Evolutionary conservation across 2,329 filamentous ascomycete genomes (phyloP), one percentile per base, ranked within the genome.

Genomic region (Pseudogymnoascus sp.): DNA sequence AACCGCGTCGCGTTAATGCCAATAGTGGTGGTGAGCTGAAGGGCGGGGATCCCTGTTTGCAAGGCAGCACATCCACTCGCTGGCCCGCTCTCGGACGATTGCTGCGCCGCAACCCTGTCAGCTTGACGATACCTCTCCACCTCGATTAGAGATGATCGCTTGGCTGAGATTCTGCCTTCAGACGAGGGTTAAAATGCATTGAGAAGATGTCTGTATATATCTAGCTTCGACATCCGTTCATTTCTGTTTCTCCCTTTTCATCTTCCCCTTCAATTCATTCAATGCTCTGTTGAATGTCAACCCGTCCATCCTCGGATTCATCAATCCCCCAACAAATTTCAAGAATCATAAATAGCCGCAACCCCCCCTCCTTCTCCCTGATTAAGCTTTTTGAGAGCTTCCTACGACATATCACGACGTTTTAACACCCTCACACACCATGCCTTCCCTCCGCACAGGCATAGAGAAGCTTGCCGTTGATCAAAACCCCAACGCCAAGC

Each of bases 1-100:
- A 12, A 2, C 21, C 44, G 44, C 29, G 44, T 55, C 44, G 44
- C 44, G 44, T 17, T 31, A 8, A 33, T 33, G 31, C 44, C 44
- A 55, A 33, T 55, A 29, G 27, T 15, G 25, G 27, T 17, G 4
- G 13, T 12, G 44, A 17, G n/a, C 44, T 17, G 29, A 33, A 55
- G 33, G 44, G 29, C 27, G 27, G 44, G 44, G 44, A 29, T 12
- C 33, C 44, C 44, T 29, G 31, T n/a, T 31, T 29, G 2, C 44
- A 55, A 55, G 44, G 44, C 44, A 55, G 44, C 27, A 55, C 44
- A 55, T 55, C 44, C 44, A 55, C 44, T 55, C 29, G 27, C 44
- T 33, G 44, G 44, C 13, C 44, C 44, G 29, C 44, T 55, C 44
- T 55, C 44, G 44, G 27, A 55, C 44, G n/a, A 55, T 55, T 55